A percentile compares a stretch with the other conserved stretches of the same genome.
Conservation (phyloP, 768 basidiomycete species). For the Asterophora lycoperdoides region DNA sequence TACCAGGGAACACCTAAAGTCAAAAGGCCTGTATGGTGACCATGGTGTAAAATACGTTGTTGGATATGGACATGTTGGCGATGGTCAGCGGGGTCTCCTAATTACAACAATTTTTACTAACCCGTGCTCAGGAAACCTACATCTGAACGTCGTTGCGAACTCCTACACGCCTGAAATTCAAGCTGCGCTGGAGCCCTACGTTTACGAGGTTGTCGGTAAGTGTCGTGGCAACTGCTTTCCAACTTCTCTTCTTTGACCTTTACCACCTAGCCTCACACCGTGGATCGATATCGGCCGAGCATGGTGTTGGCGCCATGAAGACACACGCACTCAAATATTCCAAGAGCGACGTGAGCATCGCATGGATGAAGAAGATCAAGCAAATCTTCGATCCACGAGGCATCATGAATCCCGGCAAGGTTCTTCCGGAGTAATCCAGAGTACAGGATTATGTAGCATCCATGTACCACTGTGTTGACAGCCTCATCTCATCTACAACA, state of each 20-base stretch:
- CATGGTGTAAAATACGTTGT: constrained; percentile 78
- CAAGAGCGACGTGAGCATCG: constrained; percentile 74
- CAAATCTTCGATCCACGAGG: constrained; percentile 82
- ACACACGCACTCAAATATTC: constrained; percentile 86
- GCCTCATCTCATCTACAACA: no score
- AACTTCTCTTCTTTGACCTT: not conserved
- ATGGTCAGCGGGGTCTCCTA: constrained; percentile 52
- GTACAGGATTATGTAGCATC: not conserved
- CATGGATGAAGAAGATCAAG: constrained; percentile 89
- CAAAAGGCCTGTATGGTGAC: constrained; percentile 66
- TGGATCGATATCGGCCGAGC: constrained; percentile 95
- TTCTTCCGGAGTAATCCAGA: constrained; percentile 41
- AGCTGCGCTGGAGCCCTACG: constrained; percentile 86
- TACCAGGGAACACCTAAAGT: constrained; percentile 65
- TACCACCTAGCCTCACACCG: constrained; percentile 57
- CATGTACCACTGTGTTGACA: no score
- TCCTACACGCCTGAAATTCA: constrained; percentile 82
- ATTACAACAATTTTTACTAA: not conserved
- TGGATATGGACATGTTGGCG: constrained; percentile 96
- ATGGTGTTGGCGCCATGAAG: constrained; percentile 96
- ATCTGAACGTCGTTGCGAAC: constrained; percentile 85
- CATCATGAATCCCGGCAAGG: constrained; percentile 92
- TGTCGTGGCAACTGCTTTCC: constrained; percentile 13
- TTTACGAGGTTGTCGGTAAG: constrained; percentile 87
- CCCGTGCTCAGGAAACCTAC: constrained; percentile 70